These are phyloP conservation scores for Hypoxylon perforatum DNA, from an alignment of 495 filamentous ascomycete species.

Conservation along the genomic window DNA sequence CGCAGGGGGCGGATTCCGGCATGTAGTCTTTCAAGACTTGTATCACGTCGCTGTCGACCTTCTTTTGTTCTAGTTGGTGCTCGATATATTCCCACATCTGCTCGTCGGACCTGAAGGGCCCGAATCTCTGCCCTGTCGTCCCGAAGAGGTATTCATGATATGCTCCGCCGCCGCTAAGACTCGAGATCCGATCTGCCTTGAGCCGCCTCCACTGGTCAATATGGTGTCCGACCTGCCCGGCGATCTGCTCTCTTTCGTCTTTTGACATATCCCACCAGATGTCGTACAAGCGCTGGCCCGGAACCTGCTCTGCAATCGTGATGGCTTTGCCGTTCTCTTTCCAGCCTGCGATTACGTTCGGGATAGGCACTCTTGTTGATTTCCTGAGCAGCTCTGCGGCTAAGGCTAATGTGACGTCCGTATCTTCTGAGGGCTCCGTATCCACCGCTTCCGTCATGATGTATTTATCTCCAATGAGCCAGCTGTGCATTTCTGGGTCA, in stretches of 20 bases:
- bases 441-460: conserved; percentile 39
- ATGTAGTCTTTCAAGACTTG: conserved; percentile 30
- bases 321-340: conserved; percentile 39
- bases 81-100: conserved; percentile 32
- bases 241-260: conserved; percentile 29
- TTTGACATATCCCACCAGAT: conserved; percentile 39
- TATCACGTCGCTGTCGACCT: conserved; percentile 22
- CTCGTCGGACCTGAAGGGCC: conserved; percentile 36
- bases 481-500: conserved; percentile 38
- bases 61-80: conserved; percentile 9
- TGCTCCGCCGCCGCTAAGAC: conserved; percentile 31
- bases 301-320: conserved; percentile 31
- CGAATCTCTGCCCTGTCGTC: conserved; percentile 16
- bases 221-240: conserved; percentile 27
- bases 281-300: conserved; percentile 40
- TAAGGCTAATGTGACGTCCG: conserved; percentile 25
- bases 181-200: conserved; percentile 31
- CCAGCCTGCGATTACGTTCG: conserved; percentile 41
- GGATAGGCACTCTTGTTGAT: conserved; percentile 32
- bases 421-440: conserved; percentile 16
- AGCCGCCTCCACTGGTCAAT: conserved; percentile 31
- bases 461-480: conserved; percentile 41
- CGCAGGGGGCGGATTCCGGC: conserved; percentile 39
- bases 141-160: conserved; percentile 36
- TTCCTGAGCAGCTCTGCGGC: conserved; percentile 19